These are phyloP conservation scores for Thymus quinquecostatus DNA, from an alignment of 257 asterid species.

Conservation along the genomic window DNA sequence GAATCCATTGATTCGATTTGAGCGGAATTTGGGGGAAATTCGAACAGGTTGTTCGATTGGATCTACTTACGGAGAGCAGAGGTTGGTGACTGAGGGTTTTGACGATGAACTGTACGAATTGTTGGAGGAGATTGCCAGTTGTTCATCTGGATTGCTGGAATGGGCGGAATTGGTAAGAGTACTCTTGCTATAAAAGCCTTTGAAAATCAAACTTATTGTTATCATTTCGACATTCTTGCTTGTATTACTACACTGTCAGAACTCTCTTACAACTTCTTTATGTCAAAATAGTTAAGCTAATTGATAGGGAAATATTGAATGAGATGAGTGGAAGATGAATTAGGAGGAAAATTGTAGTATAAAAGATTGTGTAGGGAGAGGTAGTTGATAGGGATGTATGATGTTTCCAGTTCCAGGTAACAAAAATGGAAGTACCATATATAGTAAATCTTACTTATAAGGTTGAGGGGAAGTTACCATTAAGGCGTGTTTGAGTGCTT, in stretches of 20 bases:
- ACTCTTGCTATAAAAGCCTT: too few species aligned
- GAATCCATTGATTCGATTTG: too few species aligned
- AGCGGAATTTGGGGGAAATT: too few species aligned
- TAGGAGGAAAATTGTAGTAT: too few species aligned
- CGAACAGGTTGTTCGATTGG: too few species aligned
- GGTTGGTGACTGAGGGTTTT: not conserved
- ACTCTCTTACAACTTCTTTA: not conserved
- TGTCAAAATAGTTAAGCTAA: not conserved
- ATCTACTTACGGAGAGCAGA: too few species aligned
- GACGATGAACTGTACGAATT: not conserved
- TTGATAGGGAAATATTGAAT: not conserved
- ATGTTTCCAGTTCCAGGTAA: not conserved
- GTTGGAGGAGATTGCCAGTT: not conserved
- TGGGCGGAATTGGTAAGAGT: not conserved
- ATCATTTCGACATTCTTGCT: too few species aligned
- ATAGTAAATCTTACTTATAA: not conserved
- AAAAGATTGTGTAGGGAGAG: not conserved
- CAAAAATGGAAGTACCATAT: conserved; percentile 1
- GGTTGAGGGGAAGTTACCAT: too few species aligned
- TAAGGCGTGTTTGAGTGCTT: not conserved
- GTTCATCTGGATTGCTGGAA: not conserved
- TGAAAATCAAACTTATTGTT: too few species aligned
- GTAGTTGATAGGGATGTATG: not conserved
- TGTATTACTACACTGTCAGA: too few species aligned
- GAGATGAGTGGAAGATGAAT: too few species aligned